Evolutionary conservation across 495 filamentous ascomycete genomes (phyloP).

Genomic region (Penicillium crystallinum): DNA sequence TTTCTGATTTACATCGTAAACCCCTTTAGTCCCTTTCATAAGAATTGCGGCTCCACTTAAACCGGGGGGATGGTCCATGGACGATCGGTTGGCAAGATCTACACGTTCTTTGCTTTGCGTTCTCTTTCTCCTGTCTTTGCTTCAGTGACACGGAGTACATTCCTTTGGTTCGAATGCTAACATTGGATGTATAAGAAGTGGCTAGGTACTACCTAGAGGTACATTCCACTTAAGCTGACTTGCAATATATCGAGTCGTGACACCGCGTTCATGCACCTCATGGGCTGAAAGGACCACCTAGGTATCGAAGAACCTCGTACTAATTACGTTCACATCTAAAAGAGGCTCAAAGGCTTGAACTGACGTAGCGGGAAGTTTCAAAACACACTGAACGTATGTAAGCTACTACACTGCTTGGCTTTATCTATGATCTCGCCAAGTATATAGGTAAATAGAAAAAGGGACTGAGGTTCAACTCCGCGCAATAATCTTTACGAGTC

Average conservation of each 20-base stretch:
- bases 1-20: neutral
- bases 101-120: slow-evolving; percentile 1
- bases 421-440: neutral
- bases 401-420: no score
- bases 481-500: neutral
- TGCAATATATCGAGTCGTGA: slow-evolving; percentile 1
- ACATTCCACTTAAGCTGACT: neutral
- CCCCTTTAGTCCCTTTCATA: neutral
- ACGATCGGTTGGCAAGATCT: slow-evolving; percentile 9
- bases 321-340: neutral
- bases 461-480: neutral
- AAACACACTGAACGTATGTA: neutral
- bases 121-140: neutral
- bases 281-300: slow-evolving; percentile 3
- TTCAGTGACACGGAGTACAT: neutral
- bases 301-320: no score
- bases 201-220: no score
- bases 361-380: neutral
- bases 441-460: neutral
- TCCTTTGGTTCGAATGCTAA: slow-evolving; percentile 13
- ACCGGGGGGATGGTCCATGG: slow-evolving; percentile 1
- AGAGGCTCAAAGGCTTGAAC: neutral
- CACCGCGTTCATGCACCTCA: slow-evolving; percentile 6
- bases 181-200: slow-evolving; percentile 6
- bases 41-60: slow-evolving; percentile 1